phyloP scores from a whole-genome alignment of 2,329 filamentous ascomycete species.

The Metarhizium robertsii region DNA sequence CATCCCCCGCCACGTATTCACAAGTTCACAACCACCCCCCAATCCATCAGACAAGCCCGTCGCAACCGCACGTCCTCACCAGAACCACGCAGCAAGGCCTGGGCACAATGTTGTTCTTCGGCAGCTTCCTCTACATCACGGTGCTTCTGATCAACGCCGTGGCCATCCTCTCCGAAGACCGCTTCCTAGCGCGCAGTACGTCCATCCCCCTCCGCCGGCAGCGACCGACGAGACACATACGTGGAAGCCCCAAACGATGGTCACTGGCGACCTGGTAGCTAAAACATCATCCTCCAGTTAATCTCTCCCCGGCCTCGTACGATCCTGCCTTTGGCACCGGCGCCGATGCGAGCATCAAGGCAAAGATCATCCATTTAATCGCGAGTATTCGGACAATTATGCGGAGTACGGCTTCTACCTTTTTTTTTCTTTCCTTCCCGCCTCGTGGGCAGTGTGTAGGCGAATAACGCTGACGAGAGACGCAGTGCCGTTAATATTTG shows the following conservation, averaged over 20 bases:
- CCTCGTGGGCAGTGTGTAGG: neutral
- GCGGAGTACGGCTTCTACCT: constrained; percentile 53
- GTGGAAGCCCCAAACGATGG: neutral
- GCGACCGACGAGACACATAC: neutral
- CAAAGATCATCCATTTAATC: constrained; percentile 81
- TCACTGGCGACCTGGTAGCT: neutral
- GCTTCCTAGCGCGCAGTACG: constrained; percentile 66
- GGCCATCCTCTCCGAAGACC: constrained; percentile 88
- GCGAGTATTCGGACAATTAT: constrained; percentile 84
- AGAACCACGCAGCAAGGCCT: neutral
- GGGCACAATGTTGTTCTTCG: constrained; percentile 55
- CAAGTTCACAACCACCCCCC: neutral
- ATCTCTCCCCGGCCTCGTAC: constrained; percentile 60
- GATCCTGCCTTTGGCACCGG: constrained; percentile 72
- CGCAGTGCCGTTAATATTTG: constrained; percentile 74
- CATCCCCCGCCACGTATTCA: constrained; percentile 14
- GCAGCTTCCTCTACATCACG: constrained; percentile 66
- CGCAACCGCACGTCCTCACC: neutral
- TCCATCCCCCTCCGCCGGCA: neutral
- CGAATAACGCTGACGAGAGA: neutral
- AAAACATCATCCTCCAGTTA: constrained; percentile 36
- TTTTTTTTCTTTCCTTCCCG: neutral
- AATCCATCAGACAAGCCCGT: neutral
- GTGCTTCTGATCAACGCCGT: constrained; percentile 90
- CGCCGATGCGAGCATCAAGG: constrained; percentile 70